Percentiles rank a stretch among this genome's conserved stretches.
Evolutionary conservation across 2,329 filamentous ascomycete species (phyloP).

Genomic region (Rhynchosporium graminicola): DNA sequence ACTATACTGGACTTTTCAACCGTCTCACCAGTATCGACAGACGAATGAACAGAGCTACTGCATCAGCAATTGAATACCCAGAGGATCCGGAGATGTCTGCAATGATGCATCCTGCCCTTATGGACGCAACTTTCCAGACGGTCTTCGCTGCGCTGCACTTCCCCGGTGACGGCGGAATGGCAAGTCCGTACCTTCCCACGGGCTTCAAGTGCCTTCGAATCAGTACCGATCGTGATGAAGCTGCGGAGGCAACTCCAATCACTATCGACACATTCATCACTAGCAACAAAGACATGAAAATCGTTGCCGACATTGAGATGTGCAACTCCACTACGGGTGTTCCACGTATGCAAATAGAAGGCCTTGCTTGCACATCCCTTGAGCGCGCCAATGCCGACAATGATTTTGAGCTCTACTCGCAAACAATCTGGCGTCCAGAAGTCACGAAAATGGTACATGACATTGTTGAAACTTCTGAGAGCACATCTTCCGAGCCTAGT

Average conservation of each 20-base stretch:
- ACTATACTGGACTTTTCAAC: conserved; percentile 19
- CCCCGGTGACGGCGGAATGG: conserved; percentile 20
- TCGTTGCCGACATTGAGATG: conserved; percentile 22
- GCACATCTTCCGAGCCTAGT: conserved; percentile 11
- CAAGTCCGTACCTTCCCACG: conserved; percentile 18
- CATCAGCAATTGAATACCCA: conserved; percentile 20
- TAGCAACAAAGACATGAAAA: conserved; percentile 23
- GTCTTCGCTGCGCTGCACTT: conserved; percentile 42
- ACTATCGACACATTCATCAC: conserved; percentile 22
- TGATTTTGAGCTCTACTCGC: conserved; percentile 20
- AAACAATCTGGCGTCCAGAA: conserved; percentile 20
- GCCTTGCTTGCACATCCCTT: conserved; percentile 19
- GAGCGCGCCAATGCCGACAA: conserved; percentile 21
- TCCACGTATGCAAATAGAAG: conserved; percentile 20
- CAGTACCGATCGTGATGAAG: conserved; percentile 21
- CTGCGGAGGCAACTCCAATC: conserved; percentile 16
- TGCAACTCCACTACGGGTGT: conserved; percentile 16
- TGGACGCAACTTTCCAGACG: conserved; percentile 57
- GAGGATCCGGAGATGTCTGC: conserved; percentile 22
- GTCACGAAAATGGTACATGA: conserved; percentile 15
- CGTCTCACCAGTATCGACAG: conserved; percentile 20
- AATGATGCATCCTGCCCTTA: conserved; percentile 51
- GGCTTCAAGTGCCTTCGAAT: conserved; percentile 23
- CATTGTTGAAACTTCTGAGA: conserved; percentile 7
- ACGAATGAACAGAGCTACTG: conserved; percentile 42